phyloP scores from a whole-genome alignment of 1,139 yeast species.

The Scheffersomyces lignicola region DNA sequence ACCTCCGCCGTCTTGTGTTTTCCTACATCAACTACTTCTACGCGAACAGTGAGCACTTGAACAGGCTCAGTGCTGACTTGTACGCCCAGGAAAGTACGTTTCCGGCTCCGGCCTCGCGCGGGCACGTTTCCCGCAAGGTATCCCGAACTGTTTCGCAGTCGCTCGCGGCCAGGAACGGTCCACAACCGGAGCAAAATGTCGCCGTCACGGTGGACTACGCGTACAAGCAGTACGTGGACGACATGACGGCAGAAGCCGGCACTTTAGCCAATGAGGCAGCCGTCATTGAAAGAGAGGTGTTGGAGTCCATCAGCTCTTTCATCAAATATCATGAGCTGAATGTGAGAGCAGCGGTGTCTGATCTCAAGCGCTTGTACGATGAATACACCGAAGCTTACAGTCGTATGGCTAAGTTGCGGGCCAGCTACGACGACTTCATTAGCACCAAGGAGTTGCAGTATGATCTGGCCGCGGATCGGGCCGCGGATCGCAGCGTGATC shows the following conservation, averaged over 20 bases:
- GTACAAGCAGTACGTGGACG: conserved; percentile 14
- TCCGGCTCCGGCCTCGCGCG: no score
- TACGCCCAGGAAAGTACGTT: conserved; percentile 24
- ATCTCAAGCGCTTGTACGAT: conserved; percentile 24
- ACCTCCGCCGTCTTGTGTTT: conserved; percentile 40
- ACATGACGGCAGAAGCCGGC: conserved; percentile 25
- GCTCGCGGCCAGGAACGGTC: not conserved
- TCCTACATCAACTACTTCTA: conserved; percentile 39
- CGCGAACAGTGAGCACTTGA: conserved; percentile 37
- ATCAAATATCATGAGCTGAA: conserved; percentile 40
- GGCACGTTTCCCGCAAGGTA: no score
- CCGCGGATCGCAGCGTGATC: conserved; percentile 5
- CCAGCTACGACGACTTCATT: conserved; percentile 31
- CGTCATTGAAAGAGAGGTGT: conserved; percentile 35
- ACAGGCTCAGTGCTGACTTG: conserved; percentile 25
- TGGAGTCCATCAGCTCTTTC: conserved; percentile 36
- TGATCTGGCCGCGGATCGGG: conserved; percentile 12
- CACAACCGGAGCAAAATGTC: not conserved
- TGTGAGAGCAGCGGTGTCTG: conserved; percentile 24
- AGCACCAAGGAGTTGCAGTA: conserved; percentile 31
- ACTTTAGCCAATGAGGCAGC: conserved; percentile 29
- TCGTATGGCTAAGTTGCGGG: conserved; percentile 29
- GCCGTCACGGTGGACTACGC: conserved; percentile 14
- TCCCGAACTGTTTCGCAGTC: not conserved
- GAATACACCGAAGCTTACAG: conserved; percentile 28